Evolutionary conservation across 345 rosid genomes (phyloP).

Genomic region (Citrus reticulata): DNA sequence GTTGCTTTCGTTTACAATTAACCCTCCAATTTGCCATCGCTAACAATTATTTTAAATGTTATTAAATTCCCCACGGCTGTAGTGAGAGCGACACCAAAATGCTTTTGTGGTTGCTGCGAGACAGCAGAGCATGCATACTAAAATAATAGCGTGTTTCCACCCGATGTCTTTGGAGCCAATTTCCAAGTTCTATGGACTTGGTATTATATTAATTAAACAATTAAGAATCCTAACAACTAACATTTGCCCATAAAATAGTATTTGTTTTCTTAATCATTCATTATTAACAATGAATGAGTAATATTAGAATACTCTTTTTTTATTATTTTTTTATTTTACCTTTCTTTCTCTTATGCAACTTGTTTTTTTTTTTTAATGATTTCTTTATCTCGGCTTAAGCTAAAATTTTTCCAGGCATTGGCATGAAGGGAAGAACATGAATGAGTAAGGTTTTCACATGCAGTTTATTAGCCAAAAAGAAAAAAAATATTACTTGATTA

Average conservation of each 20-base stretch:
- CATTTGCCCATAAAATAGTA: background rate
- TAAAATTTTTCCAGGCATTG: background rate
- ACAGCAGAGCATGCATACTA: background rate
- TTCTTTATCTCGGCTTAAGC: background rate
- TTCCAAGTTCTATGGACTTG: constrained; percentile 19
- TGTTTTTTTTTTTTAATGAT: background rate
- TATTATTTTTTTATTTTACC: background rate
- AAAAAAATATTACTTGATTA: too few relatives aligned
- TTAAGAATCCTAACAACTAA: constrained; percentile 6
- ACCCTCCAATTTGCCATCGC: background rate
- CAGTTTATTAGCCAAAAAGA: too few relatives aligned
- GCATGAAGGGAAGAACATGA: too few relatives aligned
- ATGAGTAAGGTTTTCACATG: too few relatives aligned
- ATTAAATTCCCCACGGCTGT: background rate
- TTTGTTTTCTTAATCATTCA: background rate
- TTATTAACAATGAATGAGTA: background rate
- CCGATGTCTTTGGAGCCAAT: constrained; percentile 24
- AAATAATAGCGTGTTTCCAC: background rate
- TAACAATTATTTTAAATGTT: background rate
- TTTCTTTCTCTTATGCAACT: background rate
- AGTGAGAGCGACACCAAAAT: background rate
- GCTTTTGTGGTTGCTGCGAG: background rate
- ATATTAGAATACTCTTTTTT: too few relatives aligned
- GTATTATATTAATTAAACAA: background rate
- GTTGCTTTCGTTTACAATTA: background rate